These are phyloP conservation scores for Colletotrichum sojae DNA, from an alignment of 2,329 filamentous ascomycete genomes.

Conservation along the genomic window DNA sequence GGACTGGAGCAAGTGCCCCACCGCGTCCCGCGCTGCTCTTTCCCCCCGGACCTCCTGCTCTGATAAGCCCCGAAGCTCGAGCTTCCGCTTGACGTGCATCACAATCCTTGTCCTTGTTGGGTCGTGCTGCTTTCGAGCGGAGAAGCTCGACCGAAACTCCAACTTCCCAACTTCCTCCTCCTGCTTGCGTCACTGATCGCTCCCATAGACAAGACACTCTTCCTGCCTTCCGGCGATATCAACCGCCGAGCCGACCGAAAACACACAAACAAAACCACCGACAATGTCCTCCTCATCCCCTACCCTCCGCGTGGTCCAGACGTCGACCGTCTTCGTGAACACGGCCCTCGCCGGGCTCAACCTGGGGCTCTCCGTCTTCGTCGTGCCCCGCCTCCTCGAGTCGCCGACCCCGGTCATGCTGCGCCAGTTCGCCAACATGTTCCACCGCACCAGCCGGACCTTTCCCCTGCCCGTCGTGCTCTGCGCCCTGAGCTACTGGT, in stretches of 20 bases:
- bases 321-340: conserved; percentile 65
- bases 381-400: conserved; percentile 67
- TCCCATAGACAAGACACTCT: too few species aligned
- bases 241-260: not conserved
- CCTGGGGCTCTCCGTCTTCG: conserved; percentile 57
- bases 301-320: conserved; percentile 61
- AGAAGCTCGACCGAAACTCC: too few species aligned
- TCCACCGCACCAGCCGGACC: conserved; percentile 54
- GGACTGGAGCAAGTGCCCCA: conserved; percentile 9
- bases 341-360: conserved; percentile 58
- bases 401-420: conserved; percentile 69
- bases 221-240: too few species aligned
- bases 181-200: too few species aligned
- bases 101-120: too few species aligned
- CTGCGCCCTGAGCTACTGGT: conserved; percentile 58
- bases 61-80: not conserved
- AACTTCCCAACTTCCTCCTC: too few species aligned
- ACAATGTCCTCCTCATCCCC: conserved; percentile 25
- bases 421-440: conserved; percentile 66
- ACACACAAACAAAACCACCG: not conserved
- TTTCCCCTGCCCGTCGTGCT: conserved; percentile 57
- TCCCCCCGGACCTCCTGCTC: not conserved
- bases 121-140: too few species aligned
- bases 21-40: conserved; percentile 7
- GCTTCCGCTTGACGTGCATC: too few species aligned